Base-by-base conservation (phyloP, 1,284 basidiomycete genomes). In the Leccinum griseonigrum region DNA sequence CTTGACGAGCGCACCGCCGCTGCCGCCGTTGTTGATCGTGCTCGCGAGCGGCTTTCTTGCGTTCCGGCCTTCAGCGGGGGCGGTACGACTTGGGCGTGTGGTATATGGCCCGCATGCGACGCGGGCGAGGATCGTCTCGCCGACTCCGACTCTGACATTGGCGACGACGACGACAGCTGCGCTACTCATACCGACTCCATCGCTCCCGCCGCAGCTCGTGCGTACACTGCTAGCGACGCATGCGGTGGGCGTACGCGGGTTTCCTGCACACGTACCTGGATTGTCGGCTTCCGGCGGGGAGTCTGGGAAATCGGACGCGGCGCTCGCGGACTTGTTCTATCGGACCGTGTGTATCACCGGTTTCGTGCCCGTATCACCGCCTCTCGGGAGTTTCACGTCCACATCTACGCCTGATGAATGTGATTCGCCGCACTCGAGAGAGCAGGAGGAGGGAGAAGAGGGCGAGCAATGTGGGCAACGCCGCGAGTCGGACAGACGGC, bases 261-360 rank as follows among this genome's bases (percentile, higher is more conserved):
- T 73, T 3, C 74, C 75, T 63, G 56, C 64, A n/a, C 54, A 67
- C 46, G 28, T 54, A 13, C 61, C 69, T 2, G 57, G 63, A 60
- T 46, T 69, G 62, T 62, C 71, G 67, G 46, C 58, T 10, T 51
- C 58, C 1, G 62, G 65, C n/a, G n/a, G n/a, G 0, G 22, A 61
- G 13, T 74, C 69, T 71, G 62, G 67, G 8, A 60, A 32, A n/a
- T n/a, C n/a, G 10, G 64, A 74, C 1, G 61, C 68, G 9, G n/a
- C n/a, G n/a, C 66, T 73, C 16, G 71, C 68, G 7, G 66, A 71
- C 28, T 60, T 76, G 5, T 78, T 81, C 56, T 71, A 75, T 58
- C 74, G 71, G 55, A 74, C 81, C 28, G 65, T 81, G 4, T 78
- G 77, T 34, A 67, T 74, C 28, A 75, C 74, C 4, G 80, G 79